Percentiles rank a stretch among this genome's conserved stretches.
These are phyloP conservation scores for Eremomyces bilateralis DNA, from an alignment of 495 filamentous ascomycete genomes.

Conservation along the genomic window DNA sequence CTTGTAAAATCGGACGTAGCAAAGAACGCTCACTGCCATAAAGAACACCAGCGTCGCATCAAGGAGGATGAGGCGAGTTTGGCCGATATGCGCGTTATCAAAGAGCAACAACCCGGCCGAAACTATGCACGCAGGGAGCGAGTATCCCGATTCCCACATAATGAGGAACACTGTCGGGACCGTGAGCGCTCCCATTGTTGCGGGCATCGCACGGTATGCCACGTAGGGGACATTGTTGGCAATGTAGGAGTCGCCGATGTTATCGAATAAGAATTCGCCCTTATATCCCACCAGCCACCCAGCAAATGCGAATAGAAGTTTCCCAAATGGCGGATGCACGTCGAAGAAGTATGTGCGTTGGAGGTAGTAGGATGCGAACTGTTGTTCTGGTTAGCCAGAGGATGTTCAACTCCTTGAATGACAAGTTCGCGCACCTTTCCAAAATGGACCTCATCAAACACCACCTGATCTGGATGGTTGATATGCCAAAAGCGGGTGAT, in stretches of 20 bases:
- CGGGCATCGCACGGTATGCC: constrained; percentile 83
- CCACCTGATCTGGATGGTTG: constrained; percentile 81
- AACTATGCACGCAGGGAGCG: constrained; percentile 72
- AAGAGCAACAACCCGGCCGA: constrained; percentile 76
- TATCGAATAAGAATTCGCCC: constrained; percentile 94
- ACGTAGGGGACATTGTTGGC: constrained; percentile 93
- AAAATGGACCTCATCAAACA: constrained; percentile 99
- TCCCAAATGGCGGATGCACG: constrained; percentile 93
- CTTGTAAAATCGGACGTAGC: constrained; percentile 97
- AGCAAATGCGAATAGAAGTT: constrained; percentile 75
- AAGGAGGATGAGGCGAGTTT: constrained; percentile 85
- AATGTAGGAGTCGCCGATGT: constrained; percentile 97
- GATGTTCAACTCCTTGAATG: no score
- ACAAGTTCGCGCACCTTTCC: constrained; percentile 52
- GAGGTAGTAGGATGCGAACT: constrained; percentile 95
- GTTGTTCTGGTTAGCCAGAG: constrained; percentile 2
- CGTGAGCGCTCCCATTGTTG: constrained; percentile 73
- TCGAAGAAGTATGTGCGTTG: constrained; percentile 99
- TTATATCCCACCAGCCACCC: constrained; percentile 93
- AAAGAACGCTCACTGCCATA: constrained; percentile 84
- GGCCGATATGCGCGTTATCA: constrained; percentile 95
- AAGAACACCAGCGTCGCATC: constrained; percentile 86
- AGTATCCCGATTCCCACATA: constrained; percentile 99
- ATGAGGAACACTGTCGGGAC: constrained; percentile 88
- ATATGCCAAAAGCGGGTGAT: constrained; percentile 88